These are phyloP conservation scores for Apiospora marii DNA, from an alignment of 2,329 filamentous ascomycete genomes.

Conservation along the genomic window DNA sequence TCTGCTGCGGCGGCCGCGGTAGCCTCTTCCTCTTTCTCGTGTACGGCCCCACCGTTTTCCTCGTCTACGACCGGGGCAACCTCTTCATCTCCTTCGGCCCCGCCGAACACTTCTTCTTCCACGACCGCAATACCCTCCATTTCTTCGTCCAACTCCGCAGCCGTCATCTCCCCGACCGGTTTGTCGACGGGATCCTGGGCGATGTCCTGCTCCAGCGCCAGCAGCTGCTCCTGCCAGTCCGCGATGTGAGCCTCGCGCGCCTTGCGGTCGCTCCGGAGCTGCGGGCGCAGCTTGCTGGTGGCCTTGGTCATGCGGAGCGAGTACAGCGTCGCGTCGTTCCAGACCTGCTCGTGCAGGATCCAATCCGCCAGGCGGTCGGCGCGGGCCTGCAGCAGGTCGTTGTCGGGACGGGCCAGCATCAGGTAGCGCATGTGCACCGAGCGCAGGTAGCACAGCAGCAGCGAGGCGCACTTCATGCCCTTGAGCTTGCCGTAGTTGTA, in stretches of 20 bases:
- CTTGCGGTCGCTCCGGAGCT: not conserved
- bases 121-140: too few species aligned
- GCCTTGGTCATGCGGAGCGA: not conserved
- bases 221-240: not conserved
- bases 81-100: not conserved
- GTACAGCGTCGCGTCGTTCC: not conserved
- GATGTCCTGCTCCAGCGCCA: not conserved
- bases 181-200: too few species aligned
- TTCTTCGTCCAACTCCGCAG: not conserved
- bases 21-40: not conserved
- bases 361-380: not conserved
- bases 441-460: not conserved
- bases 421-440: not conserved
- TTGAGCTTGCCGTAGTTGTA: not conserved
- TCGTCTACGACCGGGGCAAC: not conserved
- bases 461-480: not conserved
- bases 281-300: not conserved
- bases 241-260: not conserved
- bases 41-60: not conserved
- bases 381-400: not conserved
- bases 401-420: not conserved
- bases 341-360: slow-evolving; percentile 12
- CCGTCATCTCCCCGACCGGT: not conserved
- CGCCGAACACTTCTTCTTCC: too few species aligned
- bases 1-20: too few species aligned